phyloP scores from a whole-genome alignment of 2,329 filamentous ascomycete species.

The Penicillium sp. region DNA sequence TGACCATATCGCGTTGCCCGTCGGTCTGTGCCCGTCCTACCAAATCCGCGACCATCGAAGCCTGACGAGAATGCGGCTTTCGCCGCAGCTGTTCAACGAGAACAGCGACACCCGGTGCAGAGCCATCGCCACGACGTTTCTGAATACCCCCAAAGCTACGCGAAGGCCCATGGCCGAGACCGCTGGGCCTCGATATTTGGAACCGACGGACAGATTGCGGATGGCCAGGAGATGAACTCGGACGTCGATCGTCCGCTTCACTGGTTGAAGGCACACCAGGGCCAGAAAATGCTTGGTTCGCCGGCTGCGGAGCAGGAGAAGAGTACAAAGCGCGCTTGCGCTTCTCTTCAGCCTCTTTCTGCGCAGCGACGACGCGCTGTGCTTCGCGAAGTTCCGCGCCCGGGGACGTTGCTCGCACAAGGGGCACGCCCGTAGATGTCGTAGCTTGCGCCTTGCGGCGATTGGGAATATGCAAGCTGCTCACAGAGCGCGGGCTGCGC shows the following conservation, averaged over 20 bases:
- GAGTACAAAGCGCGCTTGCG: conserved; percentile 24
- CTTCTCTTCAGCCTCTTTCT: conserved; percentile 30
- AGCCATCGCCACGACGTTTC: conserved; percentile 29
- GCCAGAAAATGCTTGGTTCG: not conserved
- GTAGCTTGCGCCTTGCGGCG: conserved; percentile 10
- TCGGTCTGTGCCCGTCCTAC: conserved; percentile 15
- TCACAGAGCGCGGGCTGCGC: conserved; percentile 34
- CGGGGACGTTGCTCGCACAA: conserved; percentile 40
- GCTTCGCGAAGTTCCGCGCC: conserved; percentile 39
- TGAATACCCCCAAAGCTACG: conserved; percentile 32
- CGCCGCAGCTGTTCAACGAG: conserved; percentile 38
- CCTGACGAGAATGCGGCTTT: conserved; percentile 30
- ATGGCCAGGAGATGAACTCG: conserved; percentile 17
- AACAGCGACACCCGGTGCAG: conserved; percentile 29
- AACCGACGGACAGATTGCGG: conserved; percentile 33
- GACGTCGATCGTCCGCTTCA: not conserved
- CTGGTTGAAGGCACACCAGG: not conserved
- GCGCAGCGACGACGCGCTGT: conserved; percentile 24
- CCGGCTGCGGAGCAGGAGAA: conserved; percentile 6
- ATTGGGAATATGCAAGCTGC: conserved; percentile 24
- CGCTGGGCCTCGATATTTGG: conserved; percentile 36
- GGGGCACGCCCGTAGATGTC: conserved; percentile 30
- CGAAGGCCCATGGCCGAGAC: conserved; percentile 20
- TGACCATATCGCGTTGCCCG: conserved; percentile 3
- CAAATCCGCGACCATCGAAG: conserved; percentile 31